Evolutionary conservation across 1,139 yeast genomes (phyloP), one percentile per base, ranked within the genome.

Genomic region (Debaryomycetaceae sp.): DNA sequence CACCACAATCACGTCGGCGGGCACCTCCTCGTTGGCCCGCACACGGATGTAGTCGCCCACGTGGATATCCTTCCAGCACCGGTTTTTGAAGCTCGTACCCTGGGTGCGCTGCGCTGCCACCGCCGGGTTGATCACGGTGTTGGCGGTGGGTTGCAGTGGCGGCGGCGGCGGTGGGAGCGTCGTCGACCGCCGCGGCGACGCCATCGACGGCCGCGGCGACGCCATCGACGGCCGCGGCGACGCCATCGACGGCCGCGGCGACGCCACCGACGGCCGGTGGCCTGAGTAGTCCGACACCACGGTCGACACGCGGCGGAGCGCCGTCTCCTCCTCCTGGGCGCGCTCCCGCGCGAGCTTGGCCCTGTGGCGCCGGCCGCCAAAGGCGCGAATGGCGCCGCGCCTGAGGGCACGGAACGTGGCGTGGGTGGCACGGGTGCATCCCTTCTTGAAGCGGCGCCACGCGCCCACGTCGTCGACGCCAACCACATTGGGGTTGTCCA

Each of bases 21-120:
- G 98, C 17, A 91, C 78, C 57, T 86, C 94, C 53, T 89, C 96
- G 52, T 91, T 83, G 39, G 82, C 81, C 45, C 85, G 75, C 14
- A 91, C 71, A 45, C 96, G 75, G 28, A 91, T 77, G 43, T 88
- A 71, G 49, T 89, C 96, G 39, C 98, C 98, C 18, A 89, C 96
- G 35, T 71, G 68, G 26, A 89, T 82, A 48, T 78, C 84, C 56
- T 91, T 91, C 98, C 98, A 91, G 46, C 68, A 77, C 37, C 77
- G 77, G 40, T 77, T 81, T 33, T 71, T 71, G 61, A 89, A 89
- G 32, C 63, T 62, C 9, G 71, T 25, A 36, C 27, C 14, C 10
- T n/a, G 10, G 7, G 13, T 16, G 5, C 6, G 13, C 9, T 23
- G 11, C 3, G 42, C 32, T 28, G 49, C 53, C 19, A 58, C 39